Conservation (phyloP, 345 rosid genomes). For the Boechera retrofracta region DNA sequence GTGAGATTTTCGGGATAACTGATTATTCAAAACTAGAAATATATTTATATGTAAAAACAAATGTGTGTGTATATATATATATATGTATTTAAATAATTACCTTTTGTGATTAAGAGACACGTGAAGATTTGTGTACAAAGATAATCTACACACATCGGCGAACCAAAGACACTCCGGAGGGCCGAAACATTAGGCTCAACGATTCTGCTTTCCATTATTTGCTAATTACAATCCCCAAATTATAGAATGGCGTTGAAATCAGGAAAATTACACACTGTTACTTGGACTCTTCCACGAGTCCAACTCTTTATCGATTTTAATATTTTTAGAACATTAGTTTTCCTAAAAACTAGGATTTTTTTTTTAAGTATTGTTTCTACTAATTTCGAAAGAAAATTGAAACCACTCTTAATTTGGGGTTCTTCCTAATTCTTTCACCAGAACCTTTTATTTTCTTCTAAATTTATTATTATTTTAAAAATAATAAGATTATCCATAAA, state of each 20-base stretch:
- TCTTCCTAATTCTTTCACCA: conserved; percentile 3
- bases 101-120: conserved; percentile 8
- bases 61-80: neutral
- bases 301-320: neutral
- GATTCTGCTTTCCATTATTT: conserved; percentile 6
- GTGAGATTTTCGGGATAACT: neutral
- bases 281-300: conserved; percentile 9
- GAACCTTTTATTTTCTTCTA: neutral
- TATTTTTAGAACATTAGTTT: neutral
- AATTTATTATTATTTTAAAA: neutral
- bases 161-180: conserved; percentile 16
- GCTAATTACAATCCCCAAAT: neutral
- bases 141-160: neutral
- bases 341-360: neutral
- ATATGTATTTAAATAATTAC: neutral
- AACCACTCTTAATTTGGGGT: neutral
- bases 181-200: neutral
- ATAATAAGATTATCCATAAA: neutral
- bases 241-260: conserved; percentile 10
- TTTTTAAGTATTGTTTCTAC: neutral
- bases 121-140: conserved; percentile 3
- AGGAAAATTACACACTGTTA: neutral
- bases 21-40: neutral
- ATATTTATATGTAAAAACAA: neutral
- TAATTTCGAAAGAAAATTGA: neutral